Percentiles rank a stretch among this genome's conserved stretches.
These are phyloP conservation scores for Kitagawia praeruptora DNA, from an alignment of 129 eudicot genomes.

Conservation along the genomic window DNA sequence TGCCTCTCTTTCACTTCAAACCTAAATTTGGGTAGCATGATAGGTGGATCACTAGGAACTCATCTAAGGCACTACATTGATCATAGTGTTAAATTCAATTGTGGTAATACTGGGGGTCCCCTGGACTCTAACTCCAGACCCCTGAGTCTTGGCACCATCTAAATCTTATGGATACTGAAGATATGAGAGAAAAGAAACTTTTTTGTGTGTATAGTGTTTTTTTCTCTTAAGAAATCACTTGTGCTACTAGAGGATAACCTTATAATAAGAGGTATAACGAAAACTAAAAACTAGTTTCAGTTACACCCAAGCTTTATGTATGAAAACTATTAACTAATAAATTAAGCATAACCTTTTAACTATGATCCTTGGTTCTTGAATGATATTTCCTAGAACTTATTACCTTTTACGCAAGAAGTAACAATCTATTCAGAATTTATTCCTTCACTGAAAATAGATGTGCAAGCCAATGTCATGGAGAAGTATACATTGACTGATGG, in stretches of 20 bases:
- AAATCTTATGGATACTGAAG: not conserved
- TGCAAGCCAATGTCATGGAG: not conserved
- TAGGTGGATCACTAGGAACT: not conserved
- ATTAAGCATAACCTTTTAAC: not conserved
- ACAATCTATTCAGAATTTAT: not conserved
- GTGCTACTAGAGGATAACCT: not conserved
- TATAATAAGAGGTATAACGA: not conserved
- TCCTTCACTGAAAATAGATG: not conserved
- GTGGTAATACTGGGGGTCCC: not conserved
- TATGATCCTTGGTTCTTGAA: not conserved
- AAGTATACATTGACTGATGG: not conserved
- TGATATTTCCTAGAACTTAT: not conserved
- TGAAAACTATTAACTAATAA: not conserved
- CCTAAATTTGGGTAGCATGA: not conserved
- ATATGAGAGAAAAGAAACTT: too few relatives aligned
- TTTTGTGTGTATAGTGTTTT: not conserved
- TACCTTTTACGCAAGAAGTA: not conserved
- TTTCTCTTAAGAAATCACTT: too few relatives aligned
- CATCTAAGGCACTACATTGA: not conserved
- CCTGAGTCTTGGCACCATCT: not conserved
- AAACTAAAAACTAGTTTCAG: not conserved
- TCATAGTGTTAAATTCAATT: not conserved
- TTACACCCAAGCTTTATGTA: not conserved
- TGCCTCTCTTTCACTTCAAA: not conserved
- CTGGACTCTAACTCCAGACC: not conserved